Evolutionary conservation across 169 alveolate genomes (phyloP).

Genomic region (Eimeria brunetti): DNA sequence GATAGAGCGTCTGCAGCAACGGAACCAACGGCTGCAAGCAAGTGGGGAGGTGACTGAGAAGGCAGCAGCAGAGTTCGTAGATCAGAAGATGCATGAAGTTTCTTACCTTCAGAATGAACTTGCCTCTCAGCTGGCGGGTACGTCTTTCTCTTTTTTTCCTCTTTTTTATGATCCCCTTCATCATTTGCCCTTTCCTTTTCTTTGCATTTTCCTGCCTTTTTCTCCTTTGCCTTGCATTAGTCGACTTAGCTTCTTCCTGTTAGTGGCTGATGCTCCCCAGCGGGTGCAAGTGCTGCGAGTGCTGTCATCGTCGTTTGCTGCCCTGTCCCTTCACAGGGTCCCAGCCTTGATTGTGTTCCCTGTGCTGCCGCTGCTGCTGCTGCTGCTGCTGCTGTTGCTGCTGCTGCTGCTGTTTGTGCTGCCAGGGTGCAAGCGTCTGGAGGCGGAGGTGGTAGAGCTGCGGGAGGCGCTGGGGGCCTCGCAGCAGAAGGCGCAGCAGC

Average conservation of each 20-base stretch:
- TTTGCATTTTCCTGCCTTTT: background rate
- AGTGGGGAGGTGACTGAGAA: slow-evolving; percentile 82
- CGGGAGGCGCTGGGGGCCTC: slow-evolving; percentile 44
- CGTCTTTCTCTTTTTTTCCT: background rate
- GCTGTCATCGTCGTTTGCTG: background rate
- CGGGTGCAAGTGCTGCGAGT: background rate
- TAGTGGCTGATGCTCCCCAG: background rate
- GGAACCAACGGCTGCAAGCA: slow-evolving; percentile 69
- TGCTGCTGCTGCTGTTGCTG: background rate
- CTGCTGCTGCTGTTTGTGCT: background rate
- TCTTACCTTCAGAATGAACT: slow-evolving; percentile 77
- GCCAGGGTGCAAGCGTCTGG: slow-evolving; percentile 60
- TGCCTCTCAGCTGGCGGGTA: slow-evolving; percentile 79
- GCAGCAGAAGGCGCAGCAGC: slow-evolving; percentile 50
- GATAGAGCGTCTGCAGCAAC: slow-evolving; percentile 60
- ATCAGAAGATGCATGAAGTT: slow-evolving; percentile 78
- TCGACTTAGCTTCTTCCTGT: background rate
- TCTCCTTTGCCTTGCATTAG: background rate
- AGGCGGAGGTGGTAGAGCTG: slow-evolving; percentile 36
- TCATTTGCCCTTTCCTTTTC: background rate
- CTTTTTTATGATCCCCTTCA: background rate
- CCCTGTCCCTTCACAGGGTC: background rate
- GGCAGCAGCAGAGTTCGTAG: slow-evolving; percentile 81
- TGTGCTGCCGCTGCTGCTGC: too few species aligned
- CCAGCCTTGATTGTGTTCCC: background rate